Evolutionary conservation across 768 basidiomycete genomes (phyloP).

Genomic region (Termitomyces sp.): DNA sequence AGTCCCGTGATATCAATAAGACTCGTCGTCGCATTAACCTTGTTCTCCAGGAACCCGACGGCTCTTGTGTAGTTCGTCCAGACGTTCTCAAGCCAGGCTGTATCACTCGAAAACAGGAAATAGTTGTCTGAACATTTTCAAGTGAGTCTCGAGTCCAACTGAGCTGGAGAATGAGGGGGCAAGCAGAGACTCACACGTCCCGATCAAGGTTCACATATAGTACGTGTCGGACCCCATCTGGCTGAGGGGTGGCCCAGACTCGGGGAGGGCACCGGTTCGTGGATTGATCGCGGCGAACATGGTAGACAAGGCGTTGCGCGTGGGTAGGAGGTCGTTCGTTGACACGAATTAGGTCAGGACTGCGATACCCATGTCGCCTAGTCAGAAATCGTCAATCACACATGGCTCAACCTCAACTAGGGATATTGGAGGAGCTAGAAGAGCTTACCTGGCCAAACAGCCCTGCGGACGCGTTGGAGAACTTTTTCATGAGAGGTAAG

Average conservation of each 20-base stretch:
- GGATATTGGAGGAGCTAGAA: no score
- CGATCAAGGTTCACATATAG: slow-evolving; percentile 58
- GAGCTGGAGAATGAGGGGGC: background rate
- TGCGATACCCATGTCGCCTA: slow-evolving; percentile 63
- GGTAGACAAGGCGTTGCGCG: slow-evolving; percentile 52
- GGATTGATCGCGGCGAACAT: slow-evolving; percentile 55
- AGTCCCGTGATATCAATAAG: slow-evolving; percentile 56
- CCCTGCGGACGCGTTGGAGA: slow-evolving; percentile 22
- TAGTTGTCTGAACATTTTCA: slow-evolving; percentile 43
- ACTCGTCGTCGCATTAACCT: slow-evolving; percentile 44
- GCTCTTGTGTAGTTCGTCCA: slow-evolving; percentile 59
- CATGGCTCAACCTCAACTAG: no score
- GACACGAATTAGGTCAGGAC: slow-evolving; percentile 60
- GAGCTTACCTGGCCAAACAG: slow-evolving; percentile 51
- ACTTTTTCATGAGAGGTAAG: no score
- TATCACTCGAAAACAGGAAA: slow-evolving; percentile 51
- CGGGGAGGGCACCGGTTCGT: slow-evolving; percentile 49
- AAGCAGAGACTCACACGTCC: slow-evolving; percentile 39
- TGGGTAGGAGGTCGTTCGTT: slow-evolving; percentile 53
- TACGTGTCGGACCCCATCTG: slow-evolving; percentile 50
- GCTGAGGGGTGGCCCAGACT: slow-evolving; percentile 47
- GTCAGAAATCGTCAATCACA: background rate
- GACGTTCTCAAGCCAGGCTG: slow-evolving; percentile 41
- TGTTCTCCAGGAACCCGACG: slow-evolving; percentile 47
- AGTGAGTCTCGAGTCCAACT: background rate